These are phyloP conservation scores for Botrytis deweyae DNA, from an alignment of 2,329 filamentous ascomycete species.

Conservation along the genomic window DNA sequence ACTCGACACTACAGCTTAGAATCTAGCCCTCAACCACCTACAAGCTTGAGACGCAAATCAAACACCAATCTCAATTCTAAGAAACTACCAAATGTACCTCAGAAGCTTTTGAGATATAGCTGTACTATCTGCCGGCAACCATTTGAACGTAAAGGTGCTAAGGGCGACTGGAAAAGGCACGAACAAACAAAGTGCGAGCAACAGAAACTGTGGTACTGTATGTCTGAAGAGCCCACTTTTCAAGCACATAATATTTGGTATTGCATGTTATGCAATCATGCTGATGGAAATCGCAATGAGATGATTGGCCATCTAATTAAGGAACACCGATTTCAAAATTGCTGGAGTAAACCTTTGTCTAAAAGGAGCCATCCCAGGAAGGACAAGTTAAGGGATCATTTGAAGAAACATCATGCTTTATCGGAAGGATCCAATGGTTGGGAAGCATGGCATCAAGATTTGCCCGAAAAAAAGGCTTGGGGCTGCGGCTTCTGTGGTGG, in stretches of 20 bases:
- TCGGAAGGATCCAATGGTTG: constrained; percentile 23
- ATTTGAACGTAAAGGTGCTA: constrained; percentile 25
- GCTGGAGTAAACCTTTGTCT: constrained; percentile 21
- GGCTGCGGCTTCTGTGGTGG: constrained; percentile 33
- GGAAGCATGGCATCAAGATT: constrained; percentile 29
- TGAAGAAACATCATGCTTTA: constrained; percentile 29
- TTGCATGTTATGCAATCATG: constrained; percentile 27
- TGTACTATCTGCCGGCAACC: constrained; percentile 27
- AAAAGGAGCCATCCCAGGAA: constrained; percentile 27
- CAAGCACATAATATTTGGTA: constrained; percentile 21
- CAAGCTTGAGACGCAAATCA: background rate
- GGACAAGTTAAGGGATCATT: constrained; percentile 33
- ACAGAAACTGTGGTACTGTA: constrained; percentile 31
- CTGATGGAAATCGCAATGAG: constrained; percentile 19
- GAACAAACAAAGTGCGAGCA: constrained; percentile 30
- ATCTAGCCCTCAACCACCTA: background rate
- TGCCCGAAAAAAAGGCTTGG: constrained; percentile 30
- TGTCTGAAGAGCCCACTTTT: constrained; percentile 24
- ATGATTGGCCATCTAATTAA: constrained; percentile 26
- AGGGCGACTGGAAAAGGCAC: constrained; percentile 34
- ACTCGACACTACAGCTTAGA: background rate
- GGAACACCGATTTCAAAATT: constrained; percentile 28
- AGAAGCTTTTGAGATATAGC: constrained; percentile 22
- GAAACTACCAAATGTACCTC: background rate
- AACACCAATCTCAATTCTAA: background rate